phyloP scores from a whole-genome alignment of 148 eudicot genomes.

The Heliosperma pusillum region DNA sequence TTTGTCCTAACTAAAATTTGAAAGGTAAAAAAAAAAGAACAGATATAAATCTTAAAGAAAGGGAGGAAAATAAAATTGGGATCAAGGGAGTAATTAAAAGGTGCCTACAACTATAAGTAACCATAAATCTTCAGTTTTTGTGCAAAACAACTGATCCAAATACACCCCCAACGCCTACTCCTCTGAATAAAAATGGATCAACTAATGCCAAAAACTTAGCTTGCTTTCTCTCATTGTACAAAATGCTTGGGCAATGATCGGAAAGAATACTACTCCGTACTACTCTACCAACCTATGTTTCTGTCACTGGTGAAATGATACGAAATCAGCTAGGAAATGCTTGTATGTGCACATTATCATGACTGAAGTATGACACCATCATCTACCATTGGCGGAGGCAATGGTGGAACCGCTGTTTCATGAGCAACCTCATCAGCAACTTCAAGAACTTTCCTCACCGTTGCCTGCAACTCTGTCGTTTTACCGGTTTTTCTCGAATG shows the following conservation, averaged over 20 bases:
- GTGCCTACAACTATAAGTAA: no score
- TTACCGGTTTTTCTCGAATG: conserved; percentile 51
- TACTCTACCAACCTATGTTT: no score
- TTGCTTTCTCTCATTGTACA: conserved; percentile 40
- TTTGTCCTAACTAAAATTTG: no score
- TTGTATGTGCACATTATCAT: conserved; percentile 15
- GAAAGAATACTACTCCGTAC: conserved; percentile 23
- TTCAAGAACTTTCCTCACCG: conserved; percentile 51
- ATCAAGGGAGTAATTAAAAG: no score
- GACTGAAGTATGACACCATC: conserved; percentile 32
- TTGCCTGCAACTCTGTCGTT: conserved; percentile 41
- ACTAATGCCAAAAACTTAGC: conserved; percentile 16
- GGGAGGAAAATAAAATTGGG: no score
- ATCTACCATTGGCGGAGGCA: conserved; percentile 56
- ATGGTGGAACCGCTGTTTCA: conserved; percentile 70
- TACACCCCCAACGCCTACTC: conserved; percentile 17
- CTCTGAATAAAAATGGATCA: conserved; percentile 10
- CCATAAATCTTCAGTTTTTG: conserved; percentile 12
- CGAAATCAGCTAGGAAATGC: conserved; percentile 17
- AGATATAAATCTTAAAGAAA: no score
- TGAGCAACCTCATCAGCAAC: conserved; percentile 22
- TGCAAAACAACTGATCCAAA: conserved; percentile 23
- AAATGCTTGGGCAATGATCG: conserved; percentile 66
- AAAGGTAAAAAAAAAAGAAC: no score
- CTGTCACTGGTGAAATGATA: no score